Base-by-base conservation (phyloP, 176 grass and related monocot genomes). In the Cymbopogon citratus region DNA sequence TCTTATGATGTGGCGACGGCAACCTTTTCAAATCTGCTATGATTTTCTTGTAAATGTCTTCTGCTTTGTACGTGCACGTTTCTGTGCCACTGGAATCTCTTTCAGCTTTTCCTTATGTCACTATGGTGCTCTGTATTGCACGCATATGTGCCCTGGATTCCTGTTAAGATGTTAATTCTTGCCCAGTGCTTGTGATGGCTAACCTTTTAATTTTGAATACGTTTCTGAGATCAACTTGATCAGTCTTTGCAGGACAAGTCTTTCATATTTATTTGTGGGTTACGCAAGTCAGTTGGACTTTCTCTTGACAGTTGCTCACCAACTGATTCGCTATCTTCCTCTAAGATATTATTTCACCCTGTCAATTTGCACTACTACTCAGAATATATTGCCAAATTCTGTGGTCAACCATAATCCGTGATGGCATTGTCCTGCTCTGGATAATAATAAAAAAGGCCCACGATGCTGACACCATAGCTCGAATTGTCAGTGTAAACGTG, bases 251-350 rank as follows among this genome's bases (percentile, higher is more conserved):
- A 62, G n/a, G 28, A 66, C 13, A 25, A 75, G 28, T 28, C 54
- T 71, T 45, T 46, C 6, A 66, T 71, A 15, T 78, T 76, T 41
- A 79, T 41, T 43, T 62, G 60, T 41, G 63, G 70, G 21, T 41
- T 65, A 78, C 18, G 66, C 59, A 73, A 78, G 60, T 71, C 73
- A 48, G 34, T 68, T 66, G 65, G 67, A 88, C 67, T 48, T 81
- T 28, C 63, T 45, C 26, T 9, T 27, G 12, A 51, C 27, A 69
- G 45, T 70, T 52, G 38, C 8, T 66, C 63, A 66, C 13, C 9
- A 27, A 8, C 43, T 72, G 57, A 82, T 79, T 86, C 12, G 18
- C 36, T 60, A 15, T 60, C 59, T 39, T 5, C n/a, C 41, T 65
- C 19, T 11, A 80, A 25, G 3, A 72, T 69, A 67, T 59, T 8